phyloP scores from a whole-genome alignment of 2,329 filamentous ascomycete species.

The Fusarium dimerum region DNA sequence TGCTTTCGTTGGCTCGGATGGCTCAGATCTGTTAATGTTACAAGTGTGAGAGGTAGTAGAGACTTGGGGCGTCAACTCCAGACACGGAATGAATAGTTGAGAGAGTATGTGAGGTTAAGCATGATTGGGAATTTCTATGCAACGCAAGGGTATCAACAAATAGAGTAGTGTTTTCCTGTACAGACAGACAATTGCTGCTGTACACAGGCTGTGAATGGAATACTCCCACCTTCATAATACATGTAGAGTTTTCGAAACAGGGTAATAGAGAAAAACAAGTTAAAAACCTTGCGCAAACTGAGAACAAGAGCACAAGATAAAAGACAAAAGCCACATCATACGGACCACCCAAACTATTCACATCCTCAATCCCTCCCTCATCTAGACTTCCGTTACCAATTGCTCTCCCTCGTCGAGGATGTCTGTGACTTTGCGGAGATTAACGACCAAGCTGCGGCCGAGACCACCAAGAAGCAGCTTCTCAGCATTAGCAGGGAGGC shows the following conservation, averaged over 20 bases:
- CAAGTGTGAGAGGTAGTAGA: neutral
- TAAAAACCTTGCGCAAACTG: neutral
- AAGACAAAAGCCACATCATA: neutral
- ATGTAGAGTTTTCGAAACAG: neutral
- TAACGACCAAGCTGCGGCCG: constrained; percentile 79
- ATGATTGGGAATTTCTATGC: constrained; percentile 11
- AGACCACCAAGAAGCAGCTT: constrained; percentile 89
- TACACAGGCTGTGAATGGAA: constrained; percentile 9
- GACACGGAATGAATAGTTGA: neutral
- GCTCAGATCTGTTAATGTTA: neutral
- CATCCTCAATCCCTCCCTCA: neutral
- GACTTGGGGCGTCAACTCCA: too few relatives aligned
- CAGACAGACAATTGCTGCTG: constrained; percentile 2
- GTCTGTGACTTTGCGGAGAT: constrained; percentile 81
- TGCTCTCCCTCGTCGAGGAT: constrained; percentile 94
- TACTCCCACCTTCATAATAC: too few relatives aligned
- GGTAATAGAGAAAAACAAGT: neutral
- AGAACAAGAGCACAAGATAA: neutral
- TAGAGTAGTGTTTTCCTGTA: constrained; percentile 7
- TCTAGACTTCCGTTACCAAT: constrained; percentile 67
- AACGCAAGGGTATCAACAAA: constrained; percentile 24
- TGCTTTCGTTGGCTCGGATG: neutral
- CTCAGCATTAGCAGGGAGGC: constrained; percentile 92
- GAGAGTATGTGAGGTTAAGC: too few relatives aligned
- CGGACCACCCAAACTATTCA: neutral